Percentiles rank a stretch among this genome's conserved stretches.
Evolutionary conservation across 2,329 filamentous ascomycete species (phyloP).

Genomic region (Didymella pomorum): DNA sequence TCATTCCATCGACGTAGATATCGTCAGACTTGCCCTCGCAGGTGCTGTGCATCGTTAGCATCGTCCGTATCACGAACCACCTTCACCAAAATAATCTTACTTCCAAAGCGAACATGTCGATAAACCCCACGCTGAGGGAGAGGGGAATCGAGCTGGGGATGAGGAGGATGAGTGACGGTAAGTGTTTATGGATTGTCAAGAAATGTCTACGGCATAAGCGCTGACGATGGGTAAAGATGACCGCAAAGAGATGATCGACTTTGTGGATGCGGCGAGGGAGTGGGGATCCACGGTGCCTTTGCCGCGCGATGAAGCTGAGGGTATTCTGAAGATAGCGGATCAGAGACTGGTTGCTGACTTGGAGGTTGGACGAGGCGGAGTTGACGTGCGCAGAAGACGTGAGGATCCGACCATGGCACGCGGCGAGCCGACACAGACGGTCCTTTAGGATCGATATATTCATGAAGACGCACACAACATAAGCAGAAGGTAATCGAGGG

Average conservation of each 20-base stretch:
- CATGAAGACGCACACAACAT: no score
- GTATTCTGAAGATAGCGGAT: constrained; percentile 32
- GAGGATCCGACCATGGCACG: not conserved
- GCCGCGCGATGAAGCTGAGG: constrained; percentile 26
- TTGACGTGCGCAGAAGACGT: not conserved
- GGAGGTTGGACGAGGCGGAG: not conserved
- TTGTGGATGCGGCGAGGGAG: constrained; percentile 37
- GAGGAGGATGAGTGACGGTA: constrained; percentile 28
- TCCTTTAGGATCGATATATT: not conserved
- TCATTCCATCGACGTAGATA: constrained; percentile 18
- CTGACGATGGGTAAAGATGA: constrained; percentile 19
- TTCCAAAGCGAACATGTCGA: constrained; percentile 21
- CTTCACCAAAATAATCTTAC: no score
- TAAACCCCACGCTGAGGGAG: constrained; percentile 24
- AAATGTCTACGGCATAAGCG: no score
- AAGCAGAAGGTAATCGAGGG: no score
- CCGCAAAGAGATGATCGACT: constrained; percentile 31
- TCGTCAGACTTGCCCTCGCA: constrained; percentile 10
- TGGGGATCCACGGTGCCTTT: constrained; percentile 40
- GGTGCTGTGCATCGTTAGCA: constrained; percentile 3
- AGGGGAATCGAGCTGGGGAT: not conserved
- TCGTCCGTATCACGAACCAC: no score
- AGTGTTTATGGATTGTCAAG: no score
- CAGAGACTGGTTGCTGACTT: constrained; percentile 29
- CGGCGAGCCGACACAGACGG: not conserved